These are phyloP conservation scores for Cucurbita ficifolia DNA, from an alignment of 306 rosid species.

Conservation along the genomic window DNA sequence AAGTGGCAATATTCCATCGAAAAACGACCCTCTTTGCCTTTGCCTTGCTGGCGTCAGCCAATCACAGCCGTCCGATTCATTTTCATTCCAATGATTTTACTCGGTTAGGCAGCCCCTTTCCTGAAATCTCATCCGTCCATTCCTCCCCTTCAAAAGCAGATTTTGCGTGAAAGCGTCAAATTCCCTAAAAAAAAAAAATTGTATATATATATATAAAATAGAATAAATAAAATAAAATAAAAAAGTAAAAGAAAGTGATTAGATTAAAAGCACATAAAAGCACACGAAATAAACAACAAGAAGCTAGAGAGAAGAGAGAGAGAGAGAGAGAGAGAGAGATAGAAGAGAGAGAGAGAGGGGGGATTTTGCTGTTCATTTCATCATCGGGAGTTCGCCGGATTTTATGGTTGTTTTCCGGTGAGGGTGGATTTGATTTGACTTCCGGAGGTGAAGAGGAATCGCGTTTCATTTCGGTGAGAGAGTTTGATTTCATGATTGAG, in stretches of 20 bases:
- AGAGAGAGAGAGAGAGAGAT: background rate
- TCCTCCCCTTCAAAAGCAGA: background rate
- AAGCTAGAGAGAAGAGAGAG: background rate
- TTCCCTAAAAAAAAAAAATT: background rate
- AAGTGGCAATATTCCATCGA: conserved; percentile 16
- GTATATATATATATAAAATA: no score
- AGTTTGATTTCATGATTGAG: conserved; percentile 24
- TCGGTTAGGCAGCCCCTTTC: background rate
- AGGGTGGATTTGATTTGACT: background rate
- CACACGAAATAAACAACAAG: background rate
- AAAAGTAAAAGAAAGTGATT: conserved; percentile 2
- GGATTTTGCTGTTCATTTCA: background rate
- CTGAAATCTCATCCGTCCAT: conserved; percentile 11
- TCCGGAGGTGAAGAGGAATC: background rate
- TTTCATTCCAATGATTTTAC: background rate
- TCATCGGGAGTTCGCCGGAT: background rate
- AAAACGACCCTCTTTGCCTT: conserved; percentile 11
- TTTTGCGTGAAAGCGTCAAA: conserved; percentile 13
- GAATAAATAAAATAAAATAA: background rate
- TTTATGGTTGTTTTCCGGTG: background rate
- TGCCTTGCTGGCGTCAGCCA: conserved; percentile 34
- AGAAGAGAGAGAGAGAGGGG: background rate
- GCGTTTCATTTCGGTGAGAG: background rate
- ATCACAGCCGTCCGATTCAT: conserved; percentile 11
- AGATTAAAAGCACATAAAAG: conserved; percentile 10